Conservation (phyloP, 371 early-diverging fungal genomes). For the Parasitella parasitica region DNA sequence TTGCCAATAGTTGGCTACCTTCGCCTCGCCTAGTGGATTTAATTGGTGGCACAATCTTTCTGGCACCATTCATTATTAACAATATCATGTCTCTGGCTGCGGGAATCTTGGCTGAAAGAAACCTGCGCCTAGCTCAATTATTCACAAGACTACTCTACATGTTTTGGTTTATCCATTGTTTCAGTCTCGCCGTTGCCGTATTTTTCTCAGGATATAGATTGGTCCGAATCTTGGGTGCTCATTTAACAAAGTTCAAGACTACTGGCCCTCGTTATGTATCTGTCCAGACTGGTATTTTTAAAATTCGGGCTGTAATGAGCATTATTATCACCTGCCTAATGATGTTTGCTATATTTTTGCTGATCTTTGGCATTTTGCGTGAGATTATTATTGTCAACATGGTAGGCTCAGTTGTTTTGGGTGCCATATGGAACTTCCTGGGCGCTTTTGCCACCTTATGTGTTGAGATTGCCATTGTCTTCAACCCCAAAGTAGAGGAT, state of each 20-base stretch:
- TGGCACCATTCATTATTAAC: constrained; percentile 40
- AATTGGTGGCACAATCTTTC: constrained; percentile 31
- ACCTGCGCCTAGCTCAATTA: constrained; percentile 25
- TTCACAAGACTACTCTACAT: constrained; percentile 40
- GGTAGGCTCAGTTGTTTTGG: constrained; percentile 19
- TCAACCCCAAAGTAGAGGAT: constrained; percentile 25
- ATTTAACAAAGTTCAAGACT: constrained; percentile 33
- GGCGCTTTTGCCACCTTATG: constrained; percentile 19
- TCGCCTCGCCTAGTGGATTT: constrained; percentile 38
- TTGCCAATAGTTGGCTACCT: constrained; percentile 49
- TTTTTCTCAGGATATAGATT: constrained; percentile 39
- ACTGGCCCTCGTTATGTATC: constrained; percentile 37
- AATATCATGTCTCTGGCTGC: constrained; percentile 39
- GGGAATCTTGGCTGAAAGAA: constrained; percentile 32
- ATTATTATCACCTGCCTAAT: constrained; percentile 23
- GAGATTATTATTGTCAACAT: constrained; percentile 17
- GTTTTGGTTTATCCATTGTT: constrained; percentile 47
- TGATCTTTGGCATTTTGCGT: constrained; percentile 28
- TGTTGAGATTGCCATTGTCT: constrained; percentile 22
- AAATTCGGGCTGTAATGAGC: constrained; percentile 29
- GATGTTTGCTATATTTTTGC: constrained; percentile 28
- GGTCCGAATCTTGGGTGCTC: constrained; percentile 27
- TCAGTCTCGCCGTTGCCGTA: constrained; percentile 26
- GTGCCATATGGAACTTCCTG: constrained; percentile 24
- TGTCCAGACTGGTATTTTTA: constrained; percentile 44